Percentiles rank a stretch among this genome's conserved stretches.
These are phyloP conservation scores for Eruca vesicaria DNA, from an alignment of 441 rosid species.

Conservation along the genomic window DNA sequence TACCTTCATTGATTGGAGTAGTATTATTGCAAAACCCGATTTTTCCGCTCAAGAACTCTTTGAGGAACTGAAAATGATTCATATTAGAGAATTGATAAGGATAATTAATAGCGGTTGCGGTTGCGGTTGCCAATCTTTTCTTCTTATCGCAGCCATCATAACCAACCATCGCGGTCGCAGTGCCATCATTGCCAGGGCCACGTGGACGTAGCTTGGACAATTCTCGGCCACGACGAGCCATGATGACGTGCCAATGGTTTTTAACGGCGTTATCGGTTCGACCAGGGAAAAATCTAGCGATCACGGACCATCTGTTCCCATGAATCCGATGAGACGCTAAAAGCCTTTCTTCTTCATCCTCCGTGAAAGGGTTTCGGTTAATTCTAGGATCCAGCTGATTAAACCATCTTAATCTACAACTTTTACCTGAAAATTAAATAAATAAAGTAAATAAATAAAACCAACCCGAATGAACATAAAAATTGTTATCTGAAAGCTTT, in stretches of 20 bases:
- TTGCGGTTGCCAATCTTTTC: background rate
- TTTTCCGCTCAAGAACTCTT: background rate
- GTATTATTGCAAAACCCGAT: background rate
- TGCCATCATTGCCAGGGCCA: background rate
- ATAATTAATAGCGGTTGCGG: background rate
- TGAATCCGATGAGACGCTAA: background rate
- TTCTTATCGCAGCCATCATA: background rate
- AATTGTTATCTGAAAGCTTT: background rate
- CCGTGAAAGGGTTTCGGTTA: background rate
- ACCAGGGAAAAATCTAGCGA: background rate
- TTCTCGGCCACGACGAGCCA: background rate
- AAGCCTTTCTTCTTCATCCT: background rate
- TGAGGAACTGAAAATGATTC: background rate
- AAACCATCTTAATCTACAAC: background rate
- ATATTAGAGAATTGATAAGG: background rate
- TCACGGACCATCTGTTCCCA: background rate
- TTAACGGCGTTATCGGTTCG: background rate
- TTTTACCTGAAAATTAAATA: background rate
- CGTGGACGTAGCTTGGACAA: background rate
- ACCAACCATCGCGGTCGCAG: background rate
- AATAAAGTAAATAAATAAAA: background rate
- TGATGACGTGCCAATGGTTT: background rate
- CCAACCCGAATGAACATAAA: background rate
- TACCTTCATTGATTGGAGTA: background rate
- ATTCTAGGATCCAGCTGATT: background rate